These are phyloP conservation scores for Mycosphaerella arachidis DNA, from an alignment of 2,329 filamentous ascomycete genomes.

Conservation along the genomic window DNA sequence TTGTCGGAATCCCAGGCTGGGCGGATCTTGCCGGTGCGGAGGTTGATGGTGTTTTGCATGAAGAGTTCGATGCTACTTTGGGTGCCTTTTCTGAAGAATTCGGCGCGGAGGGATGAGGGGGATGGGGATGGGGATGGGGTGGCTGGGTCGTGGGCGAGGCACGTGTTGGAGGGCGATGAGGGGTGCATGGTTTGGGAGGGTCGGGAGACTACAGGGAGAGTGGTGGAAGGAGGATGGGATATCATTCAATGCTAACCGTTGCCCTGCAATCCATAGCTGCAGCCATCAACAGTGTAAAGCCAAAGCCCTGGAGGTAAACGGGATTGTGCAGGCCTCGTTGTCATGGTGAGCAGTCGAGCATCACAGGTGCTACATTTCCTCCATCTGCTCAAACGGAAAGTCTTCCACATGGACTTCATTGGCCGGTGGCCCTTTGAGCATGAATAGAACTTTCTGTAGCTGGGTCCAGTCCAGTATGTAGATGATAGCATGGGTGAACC, in stretches of 20 bases:
- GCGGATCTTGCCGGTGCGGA: not conserved
- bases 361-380: constrained; percentile 7
- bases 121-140: not conserved
- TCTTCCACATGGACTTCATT: constrained; percentile 26
- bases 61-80: not conserved
- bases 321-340: too few species aligned
- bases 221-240: too few species aligned
- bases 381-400: constrained; percentile 24
- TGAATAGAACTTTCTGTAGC: constrained; percentile 16
- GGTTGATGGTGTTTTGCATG: not conserved
- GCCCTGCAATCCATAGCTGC: too few species aligned
- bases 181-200: too few species aligned
- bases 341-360: too few species aligned
- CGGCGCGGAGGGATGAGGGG: not conserved
- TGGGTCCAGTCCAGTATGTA: constrained; percentile 13
- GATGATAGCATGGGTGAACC: constrained; percentile 11
- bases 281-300: too few species aligned
- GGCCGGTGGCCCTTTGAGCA: constrained; percentile 20
- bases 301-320: too few species aligned
- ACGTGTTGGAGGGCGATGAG: too few species aligned
- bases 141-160: not conserved
- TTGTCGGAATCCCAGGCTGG: not conserved
- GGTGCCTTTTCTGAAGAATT: not conserved
- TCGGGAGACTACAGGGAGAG: too few species aligned
- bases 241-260: too few species aligned